Base-by-base conservation (phyloP, 441 rosid species). In the Corymbia citriodora region DNA sequence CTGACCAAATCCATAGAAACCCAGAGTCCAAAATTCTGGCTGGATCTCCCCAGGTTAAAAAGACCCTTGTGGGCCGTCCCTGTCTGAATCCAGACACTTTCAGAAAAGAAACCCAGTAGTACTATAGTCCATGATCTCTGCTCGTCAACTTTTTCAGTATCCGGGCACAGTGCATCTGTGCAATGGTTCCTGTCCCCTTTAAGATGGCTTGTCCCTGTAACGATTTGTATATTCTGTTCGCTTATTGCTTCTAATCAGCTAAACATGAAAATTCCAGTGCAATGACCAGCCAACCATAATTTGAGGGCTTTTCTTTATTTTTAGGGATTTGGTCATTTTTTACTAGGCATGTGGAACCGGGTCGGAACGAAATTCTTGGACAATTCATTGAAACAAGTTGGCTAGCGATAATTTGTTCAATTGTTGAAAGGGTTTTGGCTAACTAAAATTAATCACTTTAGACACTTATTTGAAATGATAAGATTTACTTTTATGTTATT, bases 381-480 rank as follows among this genome's bases (percentile, higher is more conserved):
- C 82, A 36, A 21, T 74, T 74, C 45, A 59, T 59, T 5, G n/a
- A 11, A 59, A 59, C 65, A 25, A 27, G 7, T 59, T 3, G 16
- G 17, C 31, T 16, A 3, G 8, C 45, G 45, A 40, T 40, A 6
- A 40, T 40, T 40, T 40, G 45, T 40, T 40, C 6, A 6, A 40
- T 6, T 6, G 45, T 40, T 3, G 5, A 11, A 63, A 6, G 31
- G 8, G n/a, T 61, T 27, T 6, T 2, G 4, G 68, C 31, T 7
- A 25, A 40, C 1, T 74, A 21, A 74, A 7, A 7, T 74, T 11
- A 14, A 27, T 11, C 0, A 2, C 13, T 74, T 36, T 11, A 36
- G 8, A 3, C 1, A 10, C 3, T 72, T 19, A 40, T 40, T 21
- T 0, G 45, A 40, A 3, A 40, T 40, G 4, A 40, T 0, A 11